Evolutionary conservation across 257 asterid genomes (phyloP).

Genomic region (Agastache rugosa): DNA sequence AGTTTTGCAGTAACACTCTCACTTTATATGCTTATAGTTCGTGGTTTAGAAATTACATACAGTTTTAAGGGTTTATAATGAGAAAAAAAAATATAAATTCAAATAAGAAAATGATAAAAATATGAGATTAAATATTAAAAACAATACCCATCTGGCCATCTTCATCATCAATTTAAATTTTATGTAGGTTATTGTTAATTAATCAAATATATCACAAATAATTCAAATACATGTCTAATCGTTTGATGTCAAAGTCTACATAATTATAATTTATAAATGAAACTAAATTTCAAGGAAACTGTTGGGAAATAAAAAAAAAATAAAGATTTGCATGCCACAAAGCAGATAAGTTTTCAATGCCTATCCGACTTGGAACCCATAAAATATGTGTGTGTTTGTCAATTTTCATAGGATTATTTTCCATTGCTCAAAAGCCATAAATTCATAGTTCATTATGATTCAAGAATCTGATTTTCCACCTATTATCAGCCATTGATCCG

Average conservation of each 20-base stretch:
- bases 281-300: not conserved
- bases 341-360: constrained; percentile 37
- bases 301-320: constrained; percentile 19
- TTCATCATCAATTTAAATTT: too few relatives aligned
- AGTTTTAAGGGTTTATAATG: not conserved
- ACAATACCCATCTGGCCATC: not conserved
- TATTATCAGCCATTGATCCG: constrained; percentile 25
- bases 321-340: constrained; percentile 32
- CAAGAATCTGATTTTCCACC: constrained; percentile 19
- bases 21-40: too few relatives aligned
- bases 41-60: too few relatives aligned
- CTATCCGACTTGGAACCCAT: constrained; percentile 51
- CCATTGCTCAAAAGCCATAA: constrained; percentile 8
- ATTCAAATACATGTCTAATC: not conserved
- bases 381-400: constrained; percentile 1
- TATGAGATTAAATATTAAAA: not conserved
- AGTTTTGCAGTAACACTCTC: too few relatives aligned
- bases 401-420: constrained; percentile 32
- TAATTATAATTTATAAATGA: not conserved
- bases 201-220: too few relatives aligned
- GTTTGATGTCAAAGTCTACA: not conserved
- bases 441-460: not conserved
- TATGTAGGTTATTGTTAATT: too few relatives aligned
- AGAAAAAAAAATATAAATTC: not conserved
- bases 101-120: not conserved